phyloP scores from a whole-genome alignment of 2,329 filamentous ascomycete species.

The Fusarium tricinctum region DNA sequence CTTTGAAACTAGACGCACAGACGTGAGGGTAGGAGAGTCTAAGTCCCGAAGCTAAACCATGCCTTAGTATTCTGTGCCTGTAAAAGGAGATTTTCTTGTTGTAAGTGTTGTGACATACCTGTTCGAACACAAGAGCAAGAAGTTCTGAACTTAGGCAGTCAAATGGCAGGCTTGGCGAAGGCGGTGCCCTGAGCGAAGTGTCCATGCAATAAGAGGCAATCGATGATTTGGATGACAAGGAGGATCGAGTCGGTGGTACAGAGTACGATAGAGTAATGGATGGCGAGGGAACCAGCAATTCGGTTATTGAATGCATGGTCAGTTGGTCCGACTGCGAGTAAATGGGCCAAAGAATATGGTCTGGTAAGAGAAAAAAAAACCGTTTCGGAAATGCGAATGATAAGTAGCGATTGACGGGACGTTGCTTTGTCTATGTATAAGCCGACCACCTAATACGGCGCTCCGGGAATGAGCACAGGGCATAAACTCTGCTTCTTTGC shows the following conservation, averaged over 20 bases:
- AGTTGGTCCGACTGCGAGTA: conserved; percentile 3
- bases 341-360: conserved; percentile 15
- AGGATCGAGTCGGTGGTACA: conserved; percentile 27
- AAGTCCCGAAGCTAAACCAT: conserved; percentile 57
- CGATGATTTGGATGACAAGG: conserved; percentile 19
- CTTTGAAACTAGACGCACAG: conserved; percentile 56
- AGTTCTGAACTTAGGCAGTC: conserved; percentile 60
- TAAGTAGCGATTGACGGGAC: conserved; percentile 17
- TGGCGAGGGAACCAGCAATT: conserved; percentile 39
- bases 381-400: conserved; percentile 10
- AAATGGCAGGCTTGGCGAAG: conserved; percentile 32
- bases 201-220: conserved; percentile 44
- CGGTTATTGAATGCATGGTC: conserved; percentile 46
- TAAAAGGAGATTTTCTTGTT: background rate
- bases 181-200: conserved; percentile 18
- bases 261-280: conserved; percentile 39
- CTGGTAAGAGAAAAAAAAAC: conserved; percentile 14
- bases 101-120: conserved; percentile 51
- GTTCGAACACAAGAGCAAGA: conserved; percentile 58
- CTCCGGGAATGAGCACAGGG: conserved; percentile 12
- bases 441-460: conserved; percentile 26
- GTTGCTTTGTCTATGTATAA: conserved; percentile 40
- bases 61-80: conserved; percentile 22
- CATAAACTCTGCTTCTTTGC: conserved; percentile 36
- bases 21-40: conserved; percentile 53